These are phyloP conservation scores for Marasmius tenuissimus DNA, from an alignment of 1,284 basidiomycete species.

Conservation along the genomic window DNA sequence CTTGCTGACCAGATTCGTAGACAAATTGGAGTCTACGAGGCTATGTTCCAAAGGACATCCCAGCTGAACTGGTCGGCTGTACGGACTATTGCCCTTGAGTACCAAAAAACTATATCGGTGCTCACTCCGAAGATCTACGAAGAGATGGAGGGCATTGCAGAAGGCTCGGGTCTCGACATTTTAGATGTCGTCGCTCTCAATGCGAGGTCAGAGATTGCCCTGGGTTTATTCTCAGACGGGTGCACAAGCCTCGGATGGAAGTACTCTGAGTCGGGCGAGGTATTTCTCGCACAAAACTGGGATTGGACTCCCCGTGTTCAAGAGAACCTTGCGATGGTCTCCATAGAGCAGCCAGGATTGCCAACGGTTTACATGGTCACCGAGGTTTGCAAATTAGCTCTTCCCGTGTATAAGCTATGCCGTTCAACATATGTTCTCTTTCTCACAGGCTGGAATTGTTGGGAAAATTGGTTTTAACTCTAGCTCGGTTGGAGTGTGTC, in stretches of 20 bases:
- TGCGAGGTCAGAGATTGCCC: slow-evolving; percentile 17
- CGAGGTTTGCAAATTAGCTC: slow-evolving; percentile 7
- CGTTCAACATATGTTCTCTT: background rate
- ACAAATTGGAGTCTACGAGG: slow-evolving; percentile 9
- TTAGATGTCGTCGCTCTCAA: slow-evolving; percentile 18
- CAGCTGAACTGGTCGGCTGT: slow-evolving; percentile 8
- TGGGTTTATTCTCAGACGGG: slow-evolving; percentile 17
- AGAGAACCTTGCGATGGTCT: slow-evolving; percentile 16
- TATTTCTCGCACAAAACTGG: slow-evolving; percentile 18
- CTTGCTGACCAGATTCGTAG: slow-evolving; percentile 3
- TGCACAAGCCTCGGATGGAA: slow-evolving; percentile 17
- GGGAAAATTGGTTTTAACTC: slow-evolving; percentile 21
- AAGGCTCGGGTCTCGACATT: slow-evolving; percentile 13
- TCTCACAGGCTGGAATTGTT: slow-evolving; percentile 16
- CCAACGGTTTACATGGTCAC: slow-evolving; percentile 15
- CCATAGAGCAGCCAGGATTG: slow-evolving; percentile 13
- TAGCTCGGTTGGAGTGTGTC: slow-evolving; percentile 14
- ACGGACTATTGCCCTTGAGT: background rate
- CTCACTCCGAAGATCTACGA: slow-evolving; percentile 4
- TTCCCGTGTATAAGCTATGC: background rate
- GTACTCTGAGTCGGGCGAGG: background rate
- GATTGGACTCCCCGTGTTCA: slow-evolving; percentile 14
- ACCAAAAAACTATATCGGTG: background rate
- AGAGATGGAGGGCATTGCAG: slow-evolving; percentile 15
- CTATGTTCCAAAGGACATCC: slow-evolving; percentile 9